phyloP scores from a whole-genome alignment of 1,284 basidiomycete species.

The Ganoderma sinense region DNA sequence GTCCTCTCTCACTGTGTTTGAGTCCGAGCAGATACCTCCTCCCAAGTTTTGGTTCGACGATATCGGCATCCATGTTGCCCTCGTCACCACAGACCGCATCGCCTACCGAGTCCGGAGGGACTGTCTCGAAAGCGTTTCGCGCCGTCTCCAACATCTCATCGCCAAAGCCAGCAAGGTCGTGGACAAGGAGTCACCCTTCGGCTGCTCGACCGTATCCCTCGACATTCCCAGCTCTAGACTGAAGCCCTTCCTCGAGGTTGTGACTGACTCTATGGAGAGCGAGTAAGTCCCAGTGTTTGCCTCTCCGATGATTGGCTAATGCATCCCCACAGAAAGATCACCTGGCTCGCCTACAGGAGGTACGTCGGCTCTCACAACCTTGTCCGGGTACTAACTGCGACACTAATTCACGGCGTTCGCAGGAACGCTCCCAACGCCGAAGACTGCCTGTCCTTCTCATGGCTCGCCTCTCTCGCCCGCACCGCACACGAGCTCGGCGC shows the following conservation, averaged over 20 bases:
- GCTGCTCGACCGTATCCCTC: not conserved
- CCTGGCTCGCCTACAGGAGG: not conserved
- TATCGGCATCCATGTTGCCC: not conserved
- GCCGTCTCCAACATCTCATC: not conserved
- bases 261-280: not conserved
- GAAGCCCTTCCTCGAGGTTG: not conserved
- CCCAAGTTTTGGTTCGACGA: not conserved
- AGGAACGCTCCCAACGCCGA: not conserved
- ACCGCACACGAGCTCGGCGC: constrained; percentile 14
- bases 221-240: not conserved
- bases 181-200: not conserved
- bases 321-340: not conserved
- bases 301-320: not conserved
- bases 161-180: not conserved
- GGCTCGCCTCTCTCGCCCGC: constrained; percentile 8
- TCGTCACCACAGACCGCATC: not conserved
- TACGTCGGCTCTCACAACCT: not conserved
- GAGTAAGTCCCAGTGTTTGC: not conserved
- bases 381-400: not conserved
- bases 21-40: not conserved
- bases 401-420: not conserved
- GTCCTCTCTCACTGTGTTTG: no score
- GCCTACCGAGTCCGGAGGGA: not conserved
- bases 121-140: not conserved
- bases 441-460: not conserved